phyloP scores from a whole-genome alignment of 2,329 filamentous ascomycete genomes.

The Furcasterigmium sp. region DNA sequence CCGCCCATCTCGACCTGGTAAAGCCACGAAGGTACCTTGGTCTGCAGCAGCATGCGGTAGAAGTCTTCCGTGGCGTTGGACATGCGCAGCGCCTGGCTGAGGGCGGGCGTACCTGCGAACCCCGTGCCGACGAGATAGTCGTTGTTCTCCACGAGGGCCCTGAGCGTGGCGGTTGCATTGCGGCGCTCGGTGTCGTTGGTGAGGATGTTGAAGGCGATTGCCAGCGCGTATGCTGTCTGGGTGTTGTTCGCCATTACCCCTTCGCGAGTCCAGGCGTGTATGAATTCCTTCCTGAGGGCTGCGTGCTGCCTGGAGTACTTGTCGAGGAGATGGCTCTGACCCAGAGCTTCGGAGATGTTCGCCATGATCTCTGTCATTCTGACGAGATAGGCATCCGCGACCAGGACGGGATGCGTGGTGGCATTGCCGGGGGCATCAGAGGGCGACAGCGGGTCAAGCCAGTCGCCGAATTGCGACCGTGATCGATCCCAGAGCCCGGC shows the following conservation, averaged over 20 bases:
- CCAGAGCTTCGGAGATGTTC: conserved; percentile 25
- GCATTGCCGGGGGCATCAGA: conserved; percentile 30
- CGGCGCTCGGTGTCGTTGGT: conserved; percentile 10
- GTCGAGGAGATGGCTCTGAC: conserved; percentile 17
- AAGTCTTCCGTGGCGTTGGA: conserved; percentile 24
- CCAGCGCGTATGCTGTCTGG: conserved; percentile 32
- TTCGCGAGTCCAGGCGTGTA: conserved; percentile 26
- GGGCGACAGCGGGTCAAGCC: conserved; percentile 42
- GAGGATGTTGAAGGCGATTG: conserved; percentile 31
- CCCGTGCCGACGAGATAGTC: conserved; percentile 32
- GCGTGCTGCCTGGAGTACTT: conserved; percentile 14
- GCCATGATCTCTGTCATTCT: conserved; percentile 32
- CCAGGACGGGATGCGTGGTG: conserved; percentile 31
- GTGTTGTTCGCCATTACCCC: conserved; percentile 27
- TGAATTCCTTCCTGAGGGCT: conserved; percentile 13
- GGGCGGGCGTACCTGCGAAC: conserved; percentile 37
- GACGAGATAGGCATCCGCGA: conserved; percentile 42
- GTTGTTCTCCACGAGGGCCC: conserved; percentile 24
- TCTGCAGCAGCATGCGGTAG: conserved; percentile 44
- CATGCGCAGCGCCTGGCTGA: conserved; percentile 23
- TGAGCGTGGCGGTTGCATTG: conserved; percentile 20
- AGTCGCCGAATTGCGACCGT: conserved; percentile 36
- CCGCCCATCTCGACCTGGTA: conserved; percentile 40
- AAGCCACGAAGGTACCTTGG: conserved; percentile 38
- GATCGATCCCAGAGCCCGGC: conserved; percentile 33